Conservation (phyloP, 129 eudicot genomes). For the Saposhnikovia divaricata region DNA sequence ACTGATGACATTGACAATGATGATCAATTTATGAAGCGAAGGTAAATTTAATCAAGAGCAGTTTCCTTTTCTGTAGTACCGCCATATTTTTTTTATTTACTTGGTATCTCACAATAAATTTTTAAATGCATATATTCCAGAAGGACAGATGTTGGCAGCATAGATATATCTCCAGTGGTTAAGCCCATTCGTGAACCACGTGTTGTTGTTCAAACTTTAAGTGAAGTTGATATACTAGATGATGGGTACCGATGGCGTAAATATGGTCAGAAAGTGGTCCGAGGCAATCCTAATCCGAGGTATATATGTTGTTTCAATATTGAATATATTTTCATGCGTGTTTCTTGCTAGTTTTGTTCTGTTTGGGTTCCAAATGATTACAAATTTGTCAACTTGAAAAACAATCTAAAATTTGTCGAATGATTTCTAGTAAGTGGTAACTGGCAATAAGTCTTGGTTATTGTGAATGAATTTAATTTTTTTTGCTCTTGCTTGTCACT, state of each 20-base stretch:
- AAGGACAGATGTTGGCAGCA: conserved; percentile 55
- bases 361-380: neutral
- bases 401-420: neutral
- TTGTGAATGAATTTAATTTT: neutral
- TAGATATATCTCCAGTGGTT: conserved; percentile 77
- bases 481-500: neutral
- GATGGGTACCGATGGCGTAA: conserved; percentile 99
- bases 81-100: neutral
- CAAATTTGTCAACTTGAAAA: neutral
- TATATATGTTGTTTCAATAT: conserved; percentile 23
- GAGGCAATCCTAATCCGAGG: conserved; percentile 99
- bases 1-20: conserved; percentile 66
- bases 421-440: neutral
- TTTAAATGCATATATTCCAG: conserved; percentile 24
- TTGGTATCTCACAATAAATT: neutral
- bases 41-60: conserved; percentile 30
- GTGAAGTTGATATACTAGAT: conserved; percentile 95
- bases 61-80: neutral
- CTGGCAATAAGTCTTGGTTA: neutral
- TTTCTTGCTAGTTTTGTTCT: neutral
- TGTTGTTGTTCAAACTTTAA: conserved; percentile 92
- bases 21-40: conserved; percentile 68
- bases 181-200: conserved; percentile 98
- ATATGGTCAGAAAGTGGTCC: conserved; percentile 97
- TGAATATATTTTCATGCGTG: neutral